These are phyloP conservation scores for Dissophora globulifera DNA, from an alignment of 192 early-diverging fungal species.

Conservation along the genomic window DNA sequence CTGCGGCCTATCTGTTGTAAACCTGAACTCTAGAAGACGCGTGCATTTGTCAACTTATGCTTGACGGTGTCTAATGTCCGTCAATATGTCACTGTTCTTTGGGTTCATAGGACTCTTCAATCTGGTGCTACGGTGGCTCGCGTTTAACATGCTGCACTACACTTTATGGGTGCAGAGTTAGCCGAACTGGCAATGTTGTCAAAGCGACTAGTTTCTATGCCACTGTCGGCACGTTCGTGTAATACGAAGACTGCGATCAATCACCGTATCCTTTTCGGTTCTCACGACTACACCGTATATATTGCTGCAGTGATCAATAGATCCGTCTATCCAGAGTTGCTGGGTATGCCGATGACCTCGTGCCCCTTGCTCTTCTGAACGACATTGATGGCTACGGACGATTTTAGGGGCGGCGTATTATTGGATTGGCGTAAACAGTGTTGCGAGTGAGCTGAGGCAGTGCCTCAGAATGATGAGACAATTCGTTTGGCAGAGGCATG, in stretches of 20 bases:
- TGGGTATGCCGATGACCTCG: conserved; percentile 83
- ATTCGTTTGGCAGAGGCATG: no score
- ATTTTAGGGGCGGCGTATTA: no score
- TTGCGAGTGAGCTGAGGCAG: no score
- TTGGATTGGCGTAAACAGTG: no score
- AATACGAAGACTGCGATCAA: conserved; percentile 32
- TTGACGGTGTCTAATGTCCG: no score
- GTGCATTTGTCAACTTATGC: no score
- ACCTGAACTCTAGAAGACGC: no score
- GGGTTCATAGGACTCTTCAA: conserved; percentile 84
- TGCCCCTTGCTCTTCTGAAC: no score
- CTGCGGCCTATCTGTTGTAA: no score
- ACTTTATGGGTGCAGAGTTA: conserved; percentile 70
- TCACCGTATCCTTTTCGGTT: no score
- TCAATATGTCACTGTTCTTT: conserved; percentile 81
- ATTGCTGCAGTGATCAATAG: conserved; percentile 19
- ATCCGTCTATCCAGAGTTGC: conserved; percentile 83
- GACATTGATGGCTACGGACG: no score
- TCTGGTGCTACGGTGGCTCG: conserved; percentile 72
- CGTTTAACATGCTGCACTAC: conserved; percentile 68
- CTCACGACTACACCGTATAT: background rate
- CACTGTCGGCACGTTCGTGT: conserved; percentile 81
- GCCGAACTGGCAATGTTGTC: conserved; percentile 75
- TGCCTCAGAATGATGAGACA: no score
- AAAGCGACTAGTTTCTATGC: conserved; percentile 77